Conservation (phyloP, 208 protist species). For the Strigomonas oncopelti region DNA sequence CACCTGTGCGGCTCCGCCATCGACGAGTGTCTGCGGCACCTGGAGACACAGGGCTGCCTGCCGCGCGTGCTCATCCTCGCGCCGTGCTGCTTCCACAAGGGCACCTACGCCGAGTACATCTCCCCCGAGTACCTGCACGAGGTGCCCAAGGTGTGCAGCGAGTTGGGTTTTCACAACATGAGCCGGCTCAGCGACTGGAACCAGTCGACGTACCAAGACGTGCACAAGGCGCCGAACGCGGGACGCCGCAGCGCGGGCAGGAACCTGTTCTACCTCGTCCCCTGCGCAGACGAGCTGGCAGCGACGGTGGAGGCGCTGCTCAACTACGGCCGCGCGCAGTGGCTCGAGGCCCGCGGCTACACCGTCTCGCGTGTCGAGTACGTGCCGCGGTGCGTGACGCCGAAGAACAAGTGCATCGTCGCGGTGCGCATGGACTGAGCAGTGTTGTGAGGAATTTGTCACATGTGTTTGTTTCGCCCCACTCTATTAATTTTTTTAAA, state of each 20-base stretch:
- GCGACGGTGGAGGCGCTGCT: constrained; percentile 44
- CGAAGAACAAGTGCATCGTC: constrained; percentile 79
- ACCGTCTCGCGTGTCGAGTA: constrained; percentile 44
- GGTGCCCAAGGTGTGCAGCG: constrained; percentile 27
- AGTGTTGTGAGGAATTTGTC: not conserved
- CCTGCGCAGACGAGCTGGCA: constrained; percentile 48
- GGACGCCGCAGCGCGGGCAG: constrained; percentile 12
- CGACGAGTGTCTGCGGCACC: constrained; percentile 59
- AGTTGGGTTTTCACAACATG: constrained; percentile 28
- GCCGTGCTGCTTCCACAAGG: constrained; percentile 78
- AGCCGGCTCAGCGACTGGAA: constrained; percentile 76
- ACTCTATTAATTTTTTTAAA: too few relatives aligned
- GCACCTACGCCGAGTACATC: constrained; percentile 51
- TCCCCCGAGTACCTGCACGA: constrained; percentile 40
- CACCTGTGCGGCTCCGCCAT: constrained; percentile 80
- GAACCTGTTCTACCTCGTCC: constrained; percentile 33
- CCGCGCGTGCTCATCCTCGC: constrained; percentile 65
- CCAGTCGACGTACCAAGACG: constrained; percentile 38
- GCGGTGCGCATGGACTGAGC: constrained; percentile 17
- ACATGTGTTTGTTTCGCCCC: too few relatives aligned
- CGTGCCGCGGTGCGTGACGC: constrained; percentile 68
- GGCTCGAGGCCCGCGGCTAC: constrained; percentile 55
- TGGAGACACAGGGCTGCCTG: constrained; percentile 41
- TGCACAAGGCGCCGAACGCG: constrained; percentile 3
- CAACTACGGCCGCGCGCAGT: constrained; percentile 63